Conservation (phyloP, 2,329 filamentous ascomycete genomes). For the Cladosporium sp. region DNA sequence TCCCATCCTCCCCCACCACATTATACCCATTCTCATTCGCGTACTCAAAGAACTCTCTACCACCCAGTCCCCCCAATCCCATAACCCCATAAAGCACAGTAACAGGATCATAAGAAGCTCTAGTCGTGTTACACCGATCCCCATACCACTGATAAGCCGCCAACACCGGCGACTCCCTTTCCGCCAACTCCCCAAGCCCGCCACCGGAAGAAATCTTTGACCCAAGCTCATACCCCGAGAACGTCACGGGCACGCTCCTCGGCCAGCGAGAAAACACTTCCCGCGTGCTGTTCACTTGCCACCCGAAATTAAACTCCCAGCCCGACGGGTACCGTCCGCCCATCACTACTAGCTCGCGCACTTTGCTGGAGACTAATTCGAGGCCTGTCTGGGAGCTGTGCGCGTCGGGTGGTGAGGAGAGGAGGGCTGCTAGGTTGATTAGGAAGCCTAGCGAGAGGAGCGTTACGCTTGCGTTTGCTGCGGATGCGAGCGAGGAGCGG, state of each 20-base stretch:
- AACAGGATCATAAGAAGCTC: slow-evolving; percentile 15
- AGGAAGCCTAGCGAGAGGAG: slow-evolving; percentile 22
- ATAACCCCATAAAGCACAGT: slow-evolving; percentile 8
- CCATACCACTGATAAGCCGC: slow-evolving; percentile 13
- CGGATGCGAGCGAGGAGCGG: slow-evolving; percentile 10
- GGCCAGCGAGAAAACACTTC: slow-evolving; percentile 47
- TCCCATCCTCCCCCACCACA: slow-evolving; percentile 4
- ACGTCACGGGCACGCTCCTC: slow-evolving; percentile 34
- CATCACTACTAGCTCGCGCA: slow-evolving; percentile 49
- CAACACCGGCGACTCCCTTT: slow-evolving; percentile 1
- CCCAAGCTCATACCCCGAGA: slow-evolving; percentile 44
- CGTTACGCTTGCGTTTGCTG: slow-evolving; percentile 14
- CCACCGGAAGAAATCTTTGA: slow-evolving; percentile 38
- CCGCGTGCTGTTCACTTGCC: slow-evolving; percentile 35
- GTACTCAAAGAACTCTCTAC: slow-evolving; percentile 1
- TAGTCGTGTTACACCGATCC: slow-evolving; percentile 7
- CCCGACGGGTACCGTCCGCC: slow-evolving; percentile 48
- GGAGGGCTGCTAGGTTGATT: slow-evolving; percentile 39
- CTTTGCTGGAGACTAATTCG: slow-evolving; percentile 42
- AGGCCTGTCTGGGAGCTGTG: slow-evolving; percentile 37
- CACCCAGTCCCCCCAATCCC: background rate
- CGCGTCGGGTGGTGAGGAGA: slow-evolving; percentile 42
- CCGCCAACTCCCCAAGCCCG: slow-evolving; percentile 26
- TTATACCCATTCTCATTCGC: background rate
- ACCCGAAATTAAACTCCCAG: slow-evolving; percentile 48